A percentile compares a stretch with the other conserved stretches of the same genome.
Conservation (phyloP, 257 asterid genomes). For the Rubia yunnanensis region DNA sequence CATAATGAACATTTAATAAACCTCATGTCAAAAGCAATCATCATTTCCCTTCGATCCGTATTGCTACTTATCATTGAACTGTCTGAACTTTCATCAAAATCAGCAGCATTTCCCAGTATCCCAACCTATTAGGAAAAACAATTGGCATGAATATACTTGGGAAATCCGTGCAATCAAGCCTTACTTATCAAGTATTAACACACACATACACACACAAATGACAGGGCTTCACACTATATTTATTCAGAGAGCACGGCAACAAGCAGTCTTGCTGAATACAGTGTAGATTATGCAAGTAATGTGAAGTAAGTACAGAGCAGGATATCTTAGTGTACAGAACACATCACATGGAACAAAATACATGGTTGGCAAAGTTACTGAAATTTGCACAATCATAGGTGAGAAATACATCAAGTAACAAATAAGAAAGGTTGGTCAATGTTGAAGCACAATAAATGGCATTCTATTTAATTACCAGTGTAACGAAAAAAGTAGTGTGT, state of each 20-base stretch:
- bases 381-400: background rate
- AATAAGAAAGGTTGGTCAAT: background rate
- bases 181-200: background rate
- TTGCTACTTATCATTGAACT: slow-evolving; percentile 34
- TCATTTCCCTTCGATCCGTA: slow-evolving; percentile 64
- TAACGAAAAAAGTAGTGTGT: slow-evolving; percentile 9
- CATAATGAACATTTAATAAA: slow-evolving; percentile 8
- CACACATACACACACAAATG: background rate
- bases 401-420: background rate
- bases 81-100: slow-evolving; percentile 51
- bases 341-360: background rate
- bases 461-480: background rate
- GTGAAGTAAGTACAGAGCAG: background rate
- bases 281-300: too few species aligned
- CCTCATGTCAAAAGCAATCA: slow-evolving; percentile 99
- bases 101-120: slow-evolving; percentile 87
- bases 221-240: too few species aligned
- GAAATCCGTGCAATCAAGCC: background rate
- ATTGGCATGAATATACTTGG: slow-evolving; percentile 3
- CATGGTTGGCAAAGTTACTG: background rate
- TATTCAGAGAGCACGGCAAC: too few species aligned
- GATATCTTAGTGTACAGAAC: background rate
- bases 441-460: background rate
- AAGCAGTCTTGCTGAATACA: background rate
- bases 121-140: slow-evolving; percentile 54